Base-by-base conservation (phyloP, 2,329 filamentous ascomycete species). In the Neopestalotiopsis rosae region DNA sequence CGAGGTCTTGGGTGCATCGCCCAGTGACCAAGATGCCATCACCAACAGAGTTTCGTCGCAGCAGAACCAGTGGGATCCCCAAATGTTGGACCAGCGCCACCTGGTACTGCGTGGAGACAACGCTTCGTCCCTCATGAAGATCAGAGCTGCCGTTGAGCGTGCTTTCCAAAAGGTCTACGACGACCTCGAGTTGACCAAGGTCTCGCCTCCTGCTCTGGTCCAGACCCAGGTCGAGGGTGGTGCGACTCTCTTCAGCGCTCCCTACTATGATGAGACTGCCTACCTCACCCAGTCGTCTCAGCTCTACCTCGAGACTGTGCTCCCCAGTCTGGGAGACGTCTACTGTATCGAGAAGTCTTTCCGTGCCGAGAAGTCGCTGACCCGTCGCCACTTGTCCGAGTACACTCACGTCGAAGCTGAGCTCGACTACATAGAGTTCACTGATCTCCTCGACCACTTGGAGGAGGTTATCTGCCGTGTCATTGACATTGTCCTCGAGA, bases 331-430 rank as follows among this genome's bases (percentile, higher is more conserved):
- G 76, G 96, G 96, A 74, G 94, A 98, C 79, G 94, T 98, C 66
- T 99, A 97, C 88, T 98, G 95, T 80, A 95, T 99, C 76, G 95
- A 97, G 82, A 97, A 97, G 81, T 98, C 95, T 1, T 99, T 99
- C 91, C 95, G 96, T 71, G 96, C 96, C 14, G 96, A 99, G 83
- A 98, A 98, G 84, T 95, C 92, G 6, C 87, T 98, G 69, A 99
- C 96, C 64, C 92, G 96, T 71, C 93, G 96, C 77, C 96, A 99
- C 80, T 84, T 99, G 76, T 93, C 94, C 62, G 96, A 99, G 83
- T 99, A 98, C 85, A 97, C 95, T 1, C 96, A 99, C 84, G 89
- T 99, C 74, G 96, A 99, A 84, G 95, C 92, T 69, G 96, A 99
- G 82, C 88, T 99, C 70, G 96, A 98, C 85, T 98, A 96, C 80